Percentiles rank a stretch among this genome's conserved stretches.
phyloP scores from a whole-genome alignment of 768 basidiomycete genomes.

The Tylopilus intermedius region DNA sequence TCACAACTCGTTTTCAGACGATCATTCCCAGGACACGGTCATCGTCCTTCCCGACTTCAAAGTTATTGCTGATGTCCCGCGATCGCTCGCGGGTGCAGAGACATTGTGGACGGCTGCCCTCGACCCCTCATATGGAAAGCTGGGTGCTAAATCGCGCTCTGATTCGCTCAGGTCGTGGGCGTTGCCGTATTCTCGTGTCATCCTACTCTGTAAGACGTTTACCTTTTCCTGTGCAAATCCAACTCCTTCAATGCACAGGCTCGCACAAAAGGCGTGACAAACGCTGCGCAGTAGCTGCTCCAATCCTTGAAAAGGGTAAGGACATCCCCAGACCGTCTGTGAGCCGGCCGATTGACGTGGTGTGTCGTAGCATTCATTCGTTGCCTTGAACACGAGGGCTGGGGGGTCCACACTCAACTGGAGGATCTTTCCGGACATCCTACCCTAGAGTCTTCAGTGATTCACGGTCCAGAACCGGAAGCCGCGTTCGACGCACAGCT shows the following conservation, averaged over 20 bases:
- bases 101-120: conserved; percentile 63
- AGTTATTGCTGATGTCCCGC: conserved; percentile 67
- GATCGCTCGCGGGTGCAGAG: conserved; percentile 60
- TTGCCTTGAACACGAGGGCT: conserved; percentile 60
- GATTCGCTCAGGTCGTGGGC: conserved; percentile 63
- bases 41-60: conserved; percentile 92
- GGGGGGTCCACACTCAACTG: conserved; percentile 71
- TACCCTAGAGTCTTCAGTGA: conserved; percentile 23
- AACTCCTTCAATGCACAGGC: conserved; percentile 41
- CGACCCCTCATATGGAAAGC: conserved; percentile 51
- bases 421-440: conserved; percentile 46
- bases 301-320: conserved; percentile 72
- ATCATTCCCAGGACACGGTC: conserved; percentile 65
- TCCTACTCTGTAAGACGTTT: conserved; percentile 75
- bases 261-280: conserved; percentile 93
- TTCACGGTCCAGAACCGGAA: conserved; percentile 40
- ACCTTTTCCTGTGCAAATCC: neutral
- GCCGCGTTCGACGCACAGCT: conserved; percentile 45
- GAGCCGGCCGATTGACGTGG: conserved; percentile 3
- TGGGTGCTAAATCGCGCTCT: conserved; percentile 40
- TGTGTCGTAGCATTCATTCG: conserved; percentile 50
- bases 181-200: conserved; percentile 85
- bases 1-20: conserved; percentile 61
- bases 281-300: conserved; percentile 83
- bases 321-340: conserved; percentile 16